Conservation (phyloP, 345 rosid species). For the Camelina hispida region DNA sequence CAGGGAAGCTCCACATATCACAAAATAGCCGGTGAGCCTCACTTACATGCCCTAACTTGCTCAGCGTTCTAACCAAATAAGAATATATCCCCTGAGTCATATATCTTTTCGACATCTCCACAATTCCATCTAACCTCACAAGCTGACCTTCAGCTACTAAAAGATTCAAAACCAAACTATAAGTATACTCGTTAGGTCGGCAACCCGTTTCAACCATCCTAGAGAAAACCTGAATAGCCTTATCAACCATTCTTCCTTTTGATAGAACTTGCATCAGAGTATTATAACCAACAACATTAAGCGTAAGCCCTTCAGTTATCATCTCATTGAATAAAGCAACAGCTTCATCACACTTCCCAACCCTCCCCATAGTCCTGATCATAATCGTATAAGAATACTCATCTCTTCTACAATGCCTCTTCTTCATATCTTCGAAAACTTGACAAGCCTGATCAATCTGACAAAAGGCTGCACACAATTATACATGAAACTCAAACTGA, state of each 20-base stretch:
- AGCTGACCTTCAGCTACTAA: slow-evolving; percentile 73
- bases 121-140: slow-evolving; percentile 60
- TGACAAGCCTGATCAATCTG: slow-evolving; percentile 74
- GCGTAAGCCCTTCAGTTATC: slow-evolving; percentile 59
- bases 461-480: slow-evolving; percentile 71
- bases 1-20: slow-evolving; percentile 88
- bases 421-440: slow-evolving; percentile 86
- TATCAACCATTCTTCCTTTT: slow-evolving; percentile 67
- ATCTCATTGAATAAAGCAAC: slow-evolving; percentile 72
- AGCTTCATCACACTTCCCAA: slow-evolving; percentile 65
- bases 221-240: slow-evolving; percentile 69
- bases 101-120: slow-evolving; percentile 72
- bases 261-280: slow-evolving; percentile 82
- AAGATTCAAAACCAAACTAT: slow-evolving; percentile 61
- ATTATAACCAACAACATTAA: slow-evolving; percentile 68
- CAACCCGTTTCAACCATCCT: slow-evolving; percentile 70
- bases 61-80: slow-evolving; percentile 69
- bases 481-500: slow-evolving; percentile 45
- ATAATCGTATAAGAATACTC: slow-evolving; percentile 83
- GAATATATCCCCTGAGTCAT: slow-evolving; percentile 79
- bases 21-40: slow-evolving; percentile 89
- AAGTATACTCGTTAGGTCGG: slow-evolving; percentile 74
- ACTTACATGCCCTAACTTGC: slow-evolving; percentile 75
- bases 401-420: slow-evolving; percentile 68
- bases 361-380: slow-evolving; percentile 79